Base-by-base conservation (phyloP, 306 rosid genomes). In the barrel medic (Medicago truncatula) region DNA sequence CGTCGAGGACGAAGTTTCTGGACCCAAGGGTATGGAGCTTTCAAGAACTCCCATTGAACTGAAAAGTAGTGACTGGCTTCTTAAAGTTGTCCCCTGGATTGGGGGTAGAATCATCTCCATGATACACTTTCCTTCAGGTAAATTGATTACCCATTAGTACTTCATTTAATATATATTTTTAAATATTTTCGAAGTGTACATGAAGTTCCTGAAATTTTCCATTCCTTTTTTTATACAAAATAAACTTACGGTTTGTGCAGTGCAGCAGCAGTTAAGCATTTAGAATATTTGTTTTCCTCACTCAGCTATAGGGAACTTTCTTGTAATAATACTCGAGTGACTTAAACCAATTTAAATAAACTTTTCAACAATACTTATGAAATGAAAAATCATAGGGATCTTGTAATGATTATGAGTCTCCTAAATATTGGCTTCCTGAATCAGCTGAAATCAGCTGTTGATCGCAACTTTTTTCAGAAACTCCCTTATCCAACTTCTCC, bases 91-190 rank as follows among this genome's bases (percentile, higher is more conserved):
- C 80, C 97, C 98, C 65, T 89, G 98, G 98, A 93, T 89, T 83
- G 97, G 98, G 46, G 98, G 97, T 53, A 85, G 98, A 91, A 89
- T 93, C 57, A 85, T 91, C 75, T 91, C 98, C 74, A 93, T 91
- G 97, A 76, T 68, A 69, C 93, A 93, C 89, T 73, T 84, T 75
- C 91, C 92, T 64, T 88, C 98, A 52, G 98, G 98, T 93, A 88
- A 47, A 75, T 28, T 78, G 69, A 63, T 74, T 71, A 10, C 54
- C 28, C 44, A 65, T 85, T 47, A 23, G 38, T 38, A 6, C 63
- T 75, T 60, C 71, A n/a, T 67, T 53, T 64, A 76, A 23, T 62
- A 1, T 23, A 25, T 67, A 44, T 58, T 15, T n/a, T 58, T n/a
- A 5, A 63, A 65, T 50, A 34, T 73, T 60, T 60, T 53, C 70